Conservation (phyloP, 108 stramenopile species). For the Chaetoceros muelleri region DNA sequence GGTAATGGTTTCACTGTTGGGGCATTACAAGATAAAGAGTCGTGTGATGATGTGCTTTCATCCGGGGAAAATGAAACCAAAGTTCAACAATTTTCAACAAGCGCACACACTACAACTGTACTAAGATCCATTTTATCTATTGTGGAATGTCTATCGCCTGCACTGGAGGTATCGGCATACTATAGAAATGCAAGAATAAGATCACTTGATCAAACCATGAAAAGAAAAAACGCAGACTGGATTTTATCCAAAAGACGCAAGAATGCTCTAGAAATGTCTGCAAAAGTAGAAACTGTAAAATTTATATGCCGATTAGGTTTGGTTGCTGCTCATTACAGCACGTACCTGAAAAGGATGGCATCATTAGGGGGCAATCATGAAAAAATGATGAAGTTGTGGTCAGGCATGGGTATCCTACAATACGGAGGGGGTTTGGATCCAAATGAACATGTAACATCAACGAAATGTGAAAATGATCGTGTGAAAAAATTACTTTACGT, state of each 20-base stretch:
- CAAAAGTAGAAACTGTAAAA: neutral
- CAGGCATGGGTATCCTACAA: neutral
- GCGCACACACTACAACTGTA: neutral
- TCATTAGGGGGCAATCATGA: neutral
- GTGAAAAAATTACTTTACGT: conserved; percentile 17
- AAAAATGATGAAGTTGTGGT: neutral
- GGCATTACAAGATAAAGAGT: neutral
- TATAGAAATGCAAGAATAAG: neutral
- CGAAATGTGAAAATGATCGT: conserved; percentile 4
- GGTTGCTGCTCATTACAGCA: neutral
- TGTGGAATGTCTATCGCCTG: neutral
- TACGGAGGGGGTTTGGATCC: neutral
- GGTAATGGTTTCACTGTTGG: neutral
- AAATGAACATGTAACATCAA: conserved; percentile 3
- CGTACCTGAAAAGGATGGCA: neutral
- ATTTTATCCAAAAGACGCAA: neutral
- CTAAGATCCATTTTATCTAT: neutral
- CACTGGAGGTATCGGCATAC: neutral
- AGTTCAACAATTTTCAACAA: no score
- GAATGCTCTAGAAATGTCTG: neutral
- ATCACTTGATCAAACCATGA: neutral
- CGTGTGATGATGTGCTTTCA: neutral
- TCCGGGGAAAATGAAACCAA: neutral
- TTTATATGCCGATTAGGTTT: neutral
- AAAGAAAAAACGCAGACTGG: neutral